Percentiles rank a stretch among this genome's conserved stretches.
phyloP scores from a whole-genome alignment of 2,329 filamentous ascomycete species.

The Fonsecaea pedrosoi region DNA sequence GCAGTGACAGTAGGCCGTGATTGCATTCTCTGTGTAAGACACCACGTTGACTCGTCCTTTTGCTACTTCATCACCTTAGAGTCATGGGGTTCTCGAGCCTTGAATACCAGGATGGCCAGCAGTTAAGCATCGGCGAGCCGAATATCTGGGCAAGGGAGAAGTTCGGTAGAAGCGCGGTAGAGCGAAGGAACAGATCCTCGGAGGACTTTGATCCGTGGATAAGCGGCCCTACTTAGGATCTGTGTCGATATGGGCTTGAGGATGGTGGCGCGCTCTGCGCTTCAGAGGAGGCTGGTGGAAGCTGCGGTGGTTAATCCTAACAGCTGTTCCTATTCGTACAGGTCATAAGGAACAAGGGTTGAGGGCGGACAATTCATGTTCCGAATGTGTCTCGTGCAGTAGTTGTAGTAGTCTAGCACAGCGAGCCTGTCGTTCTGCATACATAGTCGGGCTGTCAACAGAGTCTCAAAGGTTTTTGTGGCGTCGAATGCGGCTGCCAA shows the following conservation, averaged over 20 bases:
- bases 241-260: background rate
- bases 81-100: background rate
- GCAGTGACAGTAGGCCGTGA: background rate
- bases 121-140: background rate
- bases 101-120: background rate
- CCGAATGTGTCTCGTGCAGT: background rate
- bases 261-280: background rate
- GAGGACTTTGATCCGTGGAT: background rate
- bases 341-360: background rate
- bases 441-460: background rate
- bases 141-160: background rate
- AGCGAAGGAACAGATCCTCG: background rate
- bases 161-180: background rate
- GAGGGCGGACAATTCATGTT: background rate
- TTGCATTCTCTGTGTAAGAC: background rate
- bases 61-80: background rate
- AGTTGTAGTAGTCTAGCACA: background rate
- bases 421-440: background rate
- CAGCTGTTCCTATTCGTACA: background rate
- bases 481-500: conserved; percentile 4
- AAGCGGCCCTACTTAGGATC: background rate
- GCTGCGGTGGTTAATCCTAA: background rate
- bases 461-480: conserved; percentile 17
- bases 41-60: background rate
- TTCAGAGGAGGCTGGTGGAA: conserved; percentile 1